Evolutionary conservation across 345 rosid genomes (phyloP).

Genomic region (Hypericum androsaemum): DNA sequence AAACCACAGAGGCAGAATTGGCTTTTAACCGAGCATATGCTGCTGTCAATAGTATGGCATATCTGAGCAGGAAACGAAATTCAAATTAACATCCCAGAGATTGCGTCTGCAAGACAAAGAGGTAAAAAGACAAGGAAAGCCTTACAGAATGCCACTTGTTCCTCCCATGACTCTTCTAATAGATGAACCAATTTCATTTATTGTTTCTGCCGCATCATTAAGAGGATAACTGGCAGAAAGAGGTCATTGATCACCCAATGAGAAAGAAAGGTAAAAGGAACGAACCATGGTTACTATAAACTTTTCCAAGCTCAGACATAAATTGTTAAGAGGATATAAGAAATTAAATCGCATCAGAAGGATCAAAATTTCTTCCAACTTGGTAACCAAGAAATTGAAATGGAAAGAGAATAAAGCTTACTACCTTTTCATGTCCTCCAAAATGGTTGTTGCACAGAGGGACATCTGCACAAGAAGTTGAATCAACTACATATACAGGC

Average conservation of each 20-base stretch:
- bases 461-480: constrained; percentile 50
- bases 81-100: background rate
- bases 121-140: constrained; percentile 7
- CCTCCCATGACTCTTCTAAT: constrained; percentile 99
- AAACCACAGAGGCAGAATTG: constrained; percentile 32
- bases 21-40: constrained; percentile 73
- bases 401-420: constrained; percentile 27
- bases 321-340: no score
- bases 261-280: background rate
- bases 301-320: no score
- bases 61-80: constrained; percentile 33
- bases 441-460: constrained; percentile 70
- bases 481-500: constrained; percentile 5
- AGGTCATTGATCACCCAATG: constrained; percentile 5
- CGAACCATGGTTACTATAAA: background rate
- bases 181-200: constrained; percentile 78
- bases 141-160: constrained; percentile 86
- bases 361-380: constrained; percentile 1
- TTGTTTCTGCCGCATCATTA: constrained; percentile 83
- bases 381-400: constrained; percentile 6
- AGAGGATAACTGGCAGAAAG: constrained; percentile 84
- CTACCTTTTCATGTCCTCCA: constrained; percentile 79
- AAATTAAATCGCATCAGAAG: no score
- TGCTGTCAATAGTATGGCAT: constrained; percentile 72
- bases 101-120: constrained; percentile 9